phyloP scores from a whole-genome alignment of 495 filamentous ascomycete species.

The Neurospora pannonica region DNA sequence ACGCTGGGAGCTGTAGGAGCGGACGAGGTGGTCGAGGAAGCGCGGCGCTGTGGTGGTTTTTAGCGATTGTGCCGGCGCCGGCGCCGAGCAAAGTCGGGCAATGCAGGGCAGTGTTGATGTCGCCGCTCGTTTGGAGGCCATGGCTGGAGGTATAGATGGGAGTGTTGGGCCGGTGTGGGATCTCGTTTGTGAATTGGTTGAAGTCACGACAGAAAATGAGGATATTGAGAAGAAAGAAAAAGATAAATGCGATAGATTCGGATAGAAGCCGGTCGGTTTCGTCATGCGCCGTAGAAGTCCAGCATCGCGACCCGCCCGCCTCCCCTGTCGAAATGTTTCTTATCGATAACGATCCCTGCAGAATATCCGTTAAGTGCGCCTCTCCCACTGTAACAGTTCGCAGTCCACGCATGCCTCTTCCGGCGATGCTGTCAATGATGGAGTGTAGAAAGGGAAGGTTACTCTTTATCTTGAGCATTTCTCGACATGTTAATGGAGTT shows the following conservation, averaged over 20 bases:
- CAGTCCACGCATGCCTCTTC: background rate
- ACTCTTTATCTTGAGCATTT: background rate
- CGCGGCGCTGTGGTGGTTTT: conserved; percentile 5
- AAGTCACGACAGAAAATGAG: background rate
- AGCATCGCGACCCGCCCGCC: background rate
- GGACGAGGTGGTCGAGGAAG: background rate
- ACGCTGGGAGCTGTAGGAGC: background rate
- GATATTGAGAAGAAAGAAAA: background rate
- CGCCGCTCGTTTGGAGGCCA: conserved; percentile 10
- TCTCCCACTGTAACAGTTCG: background rate
- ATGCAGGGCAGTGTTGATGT: background rate
- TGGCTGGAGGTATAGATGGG: background rate
- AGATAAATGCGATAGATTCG: background rate
- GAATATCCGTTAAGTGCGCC: background rate
- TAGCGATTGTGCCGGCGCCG: conserved; percentile 2
- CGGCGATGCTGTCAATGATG: background rate
- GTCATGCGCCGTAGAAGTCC: background rate
- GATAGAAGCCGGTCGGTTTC: background rate
- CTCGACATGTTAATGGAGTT: background rate
- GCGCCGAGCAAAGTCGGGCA: conserved; percentile 10
- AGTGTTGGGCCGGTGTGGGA: background rate
- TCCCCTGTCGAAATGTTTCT: background rate
- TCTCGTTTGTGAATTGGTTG: background rate
- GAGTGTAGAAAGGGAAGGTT: background rate
- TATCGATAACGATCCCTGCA: conserved; percentile 2